Conservation (phyloP, 192 early-diverging fungal species). For the Coemansia sp. region DNA sequence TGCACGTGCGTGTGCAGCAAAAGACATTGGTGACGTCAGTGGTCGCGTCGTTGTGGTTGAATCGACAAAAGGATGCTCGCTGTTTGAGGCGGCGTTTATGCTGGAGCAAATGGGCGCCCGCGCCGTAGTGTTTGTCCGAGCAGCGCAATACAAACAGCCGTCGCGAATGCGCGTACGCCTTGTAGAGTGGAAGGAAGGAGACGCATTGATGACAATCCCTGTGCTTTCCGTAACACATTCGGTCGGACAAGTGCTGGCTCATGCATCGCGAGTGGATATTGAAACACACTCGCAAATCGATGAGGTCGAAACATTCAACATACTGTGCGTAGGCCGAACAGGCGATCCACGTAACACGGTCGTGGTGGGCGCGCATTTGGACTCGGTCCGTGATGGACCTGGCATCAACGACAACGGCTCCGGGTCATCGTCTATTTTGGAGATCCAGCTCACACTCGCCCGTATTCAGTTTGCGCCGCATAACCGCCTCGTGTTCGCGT, state of each 20-base stretch:
- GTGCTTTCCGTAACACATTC: slow-evolving; percentile 61
- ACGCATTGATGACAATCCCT: slow-evolving; percentile 62
- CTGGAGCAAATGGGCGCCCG: slow-evolving; percentile 61
- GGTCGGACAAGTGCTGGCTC: slow-evolving; percentile 54
- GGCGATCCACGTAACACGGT: slow-evolving; percentile 55
- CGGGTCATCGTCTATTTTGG: slow-evolving; percentile 59
- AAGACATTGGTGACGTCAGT: slow-evolving; percentile 42
- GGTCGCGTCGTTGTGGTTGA: slow-evolving; percentile 57
- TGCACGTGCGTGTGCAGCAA: slow-evolving; percentile 48
- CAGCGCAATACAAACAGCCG: slow-evolving; percentile 43
- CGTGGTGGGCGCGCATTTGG: slow-evolving; percentile 65
- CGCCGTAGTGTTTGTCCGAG: slow-evolving; percentile 62
- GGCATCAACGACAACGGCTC: slow-evolving; percentile 75
- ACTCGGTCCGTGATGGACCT: slow-evolving; percentile 68
- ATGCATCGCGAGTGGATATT: slow-evolving; percentile 38
- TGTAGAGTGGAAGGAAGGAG: slow-evolving; percentile 65
- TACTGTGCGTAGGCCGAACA: slow-evolving; percentile 58
- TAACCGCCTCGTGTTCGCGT: slow-evolving; percentile 69
- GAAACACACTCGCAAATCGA: slow-evolving; percentile 56
- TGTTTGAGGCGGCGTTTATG: slow-evolving; percentile 60
- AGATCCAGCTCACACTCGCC: slow-evolving; percentile 60
- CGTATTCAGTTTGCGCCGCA: slow-evolving; percentile 42
- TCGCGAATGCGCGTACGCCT: slow-evolving; percentile 58
- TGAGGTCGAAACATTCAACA: slow-evolving; percentile 64
- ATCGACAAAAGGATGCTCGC: slow-evolving; percentile 40